Base-by-base conservation (phyloP, 2,329 filamentous ascomycete species). In the Penicillium sp. region DNA sequence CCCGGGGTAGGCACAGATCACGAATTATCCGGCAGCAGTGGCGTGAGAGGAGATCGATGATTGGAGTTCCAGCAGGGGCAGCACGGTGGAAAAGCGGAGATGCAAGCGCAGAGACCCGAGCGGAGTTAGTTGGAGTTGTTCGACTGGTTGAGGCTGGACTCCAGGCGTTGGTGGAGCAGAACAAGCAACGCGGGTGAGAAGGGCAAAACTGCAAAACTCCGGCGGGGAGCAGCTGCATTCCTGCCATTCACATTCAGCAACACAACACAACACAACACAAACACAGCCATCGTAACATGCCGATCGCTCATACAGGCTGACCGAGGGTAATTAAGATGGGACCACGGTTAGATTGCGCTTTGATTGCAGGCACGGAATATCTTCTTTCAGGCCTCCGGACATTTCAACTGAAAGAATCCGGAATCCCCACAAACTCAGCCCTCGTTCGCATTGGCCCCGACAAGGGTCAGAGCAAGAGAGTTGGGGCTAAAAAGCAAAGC, bases 181-280 rank as follows among this genome's bases (percentile, higher is more conserved):
- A 24, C 21, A n/a, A 24, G 30, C 30, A 37, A 27, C 7, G 24
- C 13, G 20, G 34, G 23, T 13, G n/a, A 21, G 12, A 63, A 63
- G 56, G 49, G 52, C 52, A 46, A 36, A 51, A 55, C 17, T 54
- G 62, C 60, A 53, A 65, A 61, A 60, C 62, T 65, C 63, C 66
- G 63, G 66, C 58, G 66, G 66, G 58, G 66, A 52, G 51, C 50
- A 21, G 15, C 18, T 20, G 32, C 18, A 33, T 15, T 33, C 13
- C 5, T 23, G 41, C 29, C 18, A 13, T 15, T n/a, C 29, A 2
- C n/a, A 13, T 21, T 40, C 24, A 23, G 21, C 26, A 20, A 39
- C 18, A 27, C 10, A 32, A 17, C 24, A 26, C n/a, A 24, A 17
- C n/a, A 20, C 24, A n/a, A n/a, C n/a, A n/a, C n/a, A n/a, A n/a